Percentiles rank a stretch among this genome's conserved stretches.
Conservation (phyloP, 257 asterid species). For the Solanum acaule region DNA sequence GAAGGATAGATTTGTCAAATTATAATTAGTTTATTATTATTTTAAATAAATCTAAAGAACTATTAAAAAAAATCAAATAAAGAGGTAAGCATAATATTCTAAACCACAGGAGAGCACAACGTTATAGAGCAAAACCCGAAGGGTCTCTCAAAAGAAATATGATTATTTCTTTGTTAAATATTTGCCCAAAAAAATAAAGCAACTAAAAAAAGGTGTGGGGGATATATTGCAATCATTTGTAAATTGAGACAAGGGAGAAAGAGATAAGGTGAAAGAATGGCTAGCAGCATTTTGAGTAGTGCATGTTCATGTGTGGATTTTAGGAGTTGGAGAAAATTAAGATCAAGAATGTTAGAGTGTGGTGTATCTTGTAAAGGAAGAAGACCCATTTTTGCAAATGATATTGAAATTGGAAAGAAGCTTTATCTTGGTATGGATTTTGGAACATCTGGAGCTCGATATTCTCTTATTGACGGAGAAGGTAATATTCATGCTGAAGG, state of each 20-base stretch:
- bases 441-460: slow-evolving; percentile 94
- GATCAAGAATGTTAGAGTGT: slow-evolving; percentile 7
- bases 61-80: neutral
- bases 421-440: slow-evolving; percentile 93
- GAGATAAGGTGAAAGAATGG: slow-evolving; percentile 17
- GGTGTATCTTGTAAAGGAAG: slow-evolving; percentile 13
- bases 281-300: slow-evolving; percentile 17
- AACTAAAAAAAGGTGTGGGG: neutral
- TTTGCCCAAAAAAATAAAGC: neutral
- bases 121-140: neutral
- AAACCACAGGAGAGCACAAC: neutral
- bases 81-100: neutral
- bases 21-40: neutral
- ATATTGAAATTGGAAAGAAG: slow-evolving; percentile 20
- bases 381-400: slow-evolving; percentile 11
- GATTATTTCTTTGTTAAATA: neutral
- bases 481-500: slow-evolving; percentile 56
- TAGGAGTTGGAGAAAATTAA: neutral
- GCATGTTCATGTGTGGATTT: slow-evolving; percentile 15
- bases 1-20: neutral
- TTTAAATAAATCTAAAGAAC: neutral
- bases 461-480: slow-evolving; percentile 49
- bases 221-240: neutral
- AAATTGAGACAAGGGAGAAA: neutral
- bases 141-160: neutral